phyloP scores from a whole-genome alignment of 306 rosid genomes.

The Malus sylvestris region DNA sequence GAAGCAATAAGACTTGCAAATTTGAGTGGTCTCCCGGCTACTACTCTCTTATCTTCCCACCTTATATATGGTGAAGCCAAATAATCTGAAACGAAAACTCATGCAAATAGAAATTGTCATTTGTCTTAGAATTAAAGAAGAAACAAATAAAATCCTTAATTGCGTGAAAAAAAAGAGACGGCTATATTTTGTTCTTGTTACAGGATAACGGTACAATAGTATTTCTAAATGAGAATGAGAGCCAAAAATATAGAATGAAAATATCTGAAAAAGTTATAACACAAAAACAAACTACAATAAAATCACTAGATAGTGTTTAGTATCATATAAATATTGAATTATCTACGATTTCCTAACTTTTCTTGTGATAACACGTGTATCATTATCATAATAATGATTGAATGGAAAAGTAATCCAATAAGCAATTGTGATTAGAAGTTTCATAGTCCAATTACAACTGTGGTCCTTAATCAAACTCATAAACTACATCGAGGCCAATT shows the following conservation, averaged over 20 bases:
- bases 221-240: too few relatives aligned
- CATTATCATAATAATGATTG: not conserved
- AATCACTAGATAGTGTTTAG: not conserved
- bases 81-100: not conserved
- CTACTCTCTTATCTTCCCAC: not conserved
- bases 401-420: not conserved
- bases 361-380: not conserved
- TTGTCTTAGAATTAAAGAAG: too few relatives aligned
- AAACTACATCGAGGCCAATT: slow-evolving; percentile 8
- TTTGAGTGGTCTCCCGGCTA: not conserved
- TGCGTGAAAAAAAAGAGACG: not conserved
- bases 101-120: not conserved
- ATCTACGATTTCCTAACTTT: not conserved
- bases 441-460: slow-evolving; percentile 14
- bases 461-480: slow-evolving; percentile 10
- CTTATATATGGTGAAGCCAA: not conserved
- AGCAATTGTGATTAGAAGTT: slow-evolving; percentile 6
- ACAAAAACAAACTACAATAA: not conserved
- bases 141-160: too few relatives aligned
- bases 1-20: not conserved
- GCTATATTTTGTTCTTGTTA: not conserved
- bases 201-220: too few relatives aligned
- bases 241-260: too few relatives aligned
- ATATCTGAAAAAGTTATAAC: not conserved
- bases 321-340: not conserved